These are phyloP conservation scores for grape (Vitis vinifera) DNA, from an alignment of 164 flowering plant species.

Conservation along the genomic window DNA sequence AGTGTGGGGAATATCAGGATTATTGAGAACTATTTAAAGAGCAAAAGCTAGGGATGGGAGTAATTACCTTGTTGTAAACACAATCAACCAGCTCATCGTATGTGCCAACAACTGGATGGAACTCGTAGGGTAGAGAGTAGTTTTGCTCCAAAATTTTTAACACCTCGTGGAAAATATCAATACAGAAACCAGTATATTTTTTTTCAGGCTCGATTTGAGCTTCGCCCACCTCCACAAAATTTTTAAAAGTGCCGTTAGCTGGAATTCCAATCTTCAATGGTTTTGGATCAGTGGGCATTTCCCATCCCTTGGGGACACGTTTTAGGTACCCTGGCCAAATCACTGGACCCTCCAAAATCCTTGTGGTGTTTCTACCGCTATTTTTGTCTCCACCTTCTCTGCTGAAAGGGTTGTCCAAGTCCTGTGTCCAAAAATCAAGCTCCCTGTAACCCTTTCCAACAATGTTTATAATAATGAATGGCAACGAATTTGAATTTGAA, in stretches of 20 bases:
- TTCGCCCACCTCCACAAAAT: constrained; percentile 38
- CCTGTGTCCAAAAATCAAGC: constrained; percentile 22
- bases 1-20: no score
- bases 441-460: constrained; percentile 29
- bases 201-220: not conserved
- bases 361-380: not conserved
- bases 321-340: constrained; percentile 37
- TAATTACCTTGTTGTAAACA: constrained; percentile 40
- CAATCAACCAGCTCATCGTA: constrained; percentile 32
- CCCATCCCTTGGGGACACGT: constrained; percentile 48
- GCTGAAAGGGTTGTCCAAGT: constrained; percentile 5
- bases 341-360: constrained; percentile 8
- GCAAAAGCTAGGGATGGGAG: not conserved
- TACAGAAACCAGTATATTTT: constrained; percentile 46
- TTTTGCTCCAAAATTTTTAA: constrained; percentile 16
- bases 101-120: constrained; percentile 18
- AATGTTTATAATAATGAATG: constrained; percentile 27
- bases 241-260: constrained; percentile 22
- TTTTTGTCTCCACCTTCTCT: not conserved
- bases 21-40: not conserved
- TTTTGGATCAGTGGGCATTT: constrained; percentile 32
- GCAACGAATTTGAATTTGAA: not conserved
- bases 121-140: constrained; percentile 33
- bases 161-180: constrained; percentile 41
- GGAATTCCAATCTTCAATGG: constrained; percentile 57